phyloP scores from a whole-genome alignment of 2,329 filamentous ascomycete genomes.

The Simplicillium aogashimaense region DNA sequence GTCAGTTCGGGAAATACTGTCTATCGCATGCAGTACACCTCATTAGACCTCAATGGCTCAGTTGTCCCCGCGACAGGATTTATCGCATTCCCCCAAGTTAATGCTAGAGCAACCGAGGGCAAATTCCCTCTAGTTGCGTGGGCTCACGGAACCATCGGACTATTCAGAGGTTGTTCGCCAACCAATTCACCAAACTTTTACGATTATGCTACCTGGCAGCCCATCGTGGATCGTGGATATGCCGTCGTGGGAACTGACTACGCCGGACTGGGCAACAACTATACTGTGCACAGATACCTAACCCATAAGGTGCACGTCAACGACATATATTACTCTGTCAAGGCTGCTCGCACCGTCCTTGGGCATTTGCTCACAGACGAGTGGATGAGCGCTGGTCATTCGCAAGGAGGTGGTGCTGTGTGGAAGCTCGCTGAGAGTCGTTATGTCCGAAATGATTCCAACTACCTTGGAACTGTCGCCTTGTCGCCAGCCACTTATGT shows the following conservation, averaged over 20 bases:
- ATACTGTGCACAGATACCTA: slow-evolving; percentile 7
- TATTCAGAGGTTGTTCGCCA: slow-evolving; percentile 7
- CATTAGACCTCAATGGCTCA: slow-evolving; percentile 7
- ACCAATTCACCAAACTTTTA: slow-evolving; percentile 3
- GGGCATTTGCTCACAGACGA: slow-evolving; percentile 2
- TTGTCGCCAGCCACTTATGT: not conserved
- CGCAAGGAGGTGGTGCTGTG: slow-evolving; percentile 8
- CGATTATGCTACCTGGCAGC: slow-evolving; percentile 8
- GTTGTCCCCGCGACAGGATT: slow-evolving; percentile 8
- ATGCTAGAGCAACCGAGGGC: not conserved
- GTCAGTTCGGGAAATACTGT: not conserved
- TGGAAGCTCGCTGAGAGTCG: slow-evolving; percentile 8
- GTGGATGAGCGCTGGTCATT: slow-evolving; percentile 8
- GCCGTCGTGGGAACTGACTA: slow-evolving; percentile 11
- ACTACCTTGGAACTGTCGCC: slow-evolving; percentile 3
- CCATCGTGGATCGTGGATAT: slow-evolving; percentile 5
- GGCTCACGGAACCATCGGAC: slow-evolving; percentile 9
- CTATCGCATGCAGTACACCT: slow-evolving; percentile 6
- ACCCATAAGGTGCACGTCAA: slow-evolving; percentile 5
- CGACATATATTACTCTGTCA: slow-evolving; percentile 8
- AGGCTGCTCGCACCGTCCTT: slow-evolving; percentile 5
- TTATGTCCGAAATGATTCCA: not conserved
- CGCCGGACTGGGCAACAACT: slow-evolving; percentile 10
- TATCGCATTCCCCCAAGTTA: not conserved
- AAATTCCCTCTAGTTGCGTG: slow-evolving; percentile 3